Conservation (phyloP, 495 filamentous ascomycete genomes). For the Aspergillus ellipticus region DNA sequence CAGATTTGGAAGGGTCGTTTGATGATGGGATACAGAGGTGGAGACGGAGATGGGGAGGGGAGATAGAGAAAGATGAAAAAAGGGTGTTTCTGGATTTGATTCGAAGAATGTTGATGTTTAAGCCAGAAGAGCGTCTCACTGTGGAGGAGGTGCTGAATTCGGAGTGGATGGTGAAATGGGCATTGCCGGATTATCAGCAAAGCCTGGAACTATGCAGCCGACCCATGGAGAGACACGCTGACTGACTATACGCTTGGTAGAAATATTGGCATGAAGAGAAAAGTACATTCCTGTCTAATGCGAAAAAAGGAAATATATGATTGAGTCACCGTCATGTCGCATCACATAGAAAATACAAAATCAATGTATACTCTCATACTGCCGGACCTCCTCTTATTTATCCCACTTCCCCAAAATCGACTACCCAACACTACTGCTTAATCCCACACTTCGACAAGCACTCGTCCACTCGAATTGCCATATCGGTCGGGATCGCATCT, state of each 20-base stretch:
- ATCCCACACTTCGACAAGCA: constrained; percentile 25
- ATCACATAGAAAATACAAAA: too few species aligned
- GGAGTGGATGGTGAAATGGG: constrained; percentile 25
- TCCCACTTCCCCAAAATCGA: background rate
- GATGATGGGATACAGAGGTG: constrained; percentile 23
- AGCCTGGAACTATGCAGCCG: too few species aligned
- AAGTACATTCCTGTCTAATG: too few species aligned
- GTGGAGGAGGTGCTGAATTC: constrained; percentile 20
- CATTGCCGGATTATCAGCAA: constrained; percentile 14
- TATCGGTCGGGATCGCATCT: constrained; percentile 14
- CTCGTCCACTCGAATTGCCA: constrained; percentile 23
- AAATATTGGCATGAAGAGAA: too few species aligned
- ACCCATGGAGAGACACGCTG: too few species aligned
- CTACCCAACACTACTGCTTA: constrained; percentile 9
- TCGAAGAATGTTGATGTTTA: constrained; percentile 20
- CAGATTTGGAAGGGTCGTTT: constrained; percentile 22
- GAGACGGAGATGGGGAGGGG: constrained; percentile 11
- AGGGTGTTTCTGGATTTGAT: constrained; percentile 27
- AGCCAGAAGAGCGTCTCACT: constrained; percentile 16
- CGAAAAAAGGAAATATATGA: too few species aligned
- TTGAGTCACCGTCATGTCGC: too few species aligned
- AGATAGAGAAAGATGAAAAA: constrained; percentile 18
- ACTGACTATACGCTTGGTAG: too few species aligned
- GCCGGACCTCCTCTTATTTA: background rate
- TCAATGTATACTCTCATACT: background rate